A percentile compares a stretch with the other conserved stretches of the same genome.
phyloP scores from a whole-genome alignment of 768 basidiomycete species.

The Phaeolepiota aurea region DNA sequence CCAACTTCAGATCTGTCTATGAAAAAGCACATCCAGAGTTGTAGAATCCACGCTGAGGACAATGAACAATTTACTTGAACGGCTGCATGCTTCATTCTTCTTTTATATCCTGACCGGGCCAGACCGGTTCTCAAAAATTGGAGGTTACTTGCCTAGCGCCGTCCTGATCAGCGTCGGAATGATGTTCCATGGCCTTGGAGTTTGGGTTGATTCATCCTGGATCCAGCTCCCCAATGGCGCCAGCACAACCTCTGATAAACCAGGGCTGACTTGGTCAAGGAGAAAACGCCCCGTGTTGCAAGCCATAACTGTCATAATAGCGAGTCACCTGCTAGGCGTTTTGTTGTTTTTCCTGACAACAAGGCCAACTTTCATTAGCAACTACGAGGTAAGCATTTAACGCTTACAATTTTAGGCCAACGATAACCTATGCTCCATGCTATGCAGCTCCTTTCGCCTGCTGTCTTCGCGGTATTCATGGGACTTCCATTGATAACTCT shows the following conservation, averaged over 20 bases:
- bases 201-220: conserved; percentile 51
- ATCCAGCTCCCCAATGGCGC: neutral
- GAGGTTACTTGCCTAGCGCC: conserved; percentile 82
- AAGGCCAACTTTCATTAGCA: conserved; percentile 32
- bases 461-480: conserved; percentile 20
- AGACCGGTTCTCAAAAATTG: conserved; percentile 78
- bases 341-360: conserved; percentile 41
- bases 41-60: conserved; percentile 86
- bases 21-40: conserved; percentile 45
- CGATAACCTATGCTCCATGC: neutral
- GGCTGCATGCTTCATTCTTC: conserved; percentile 96
- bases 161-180: conserved; percentile 78
- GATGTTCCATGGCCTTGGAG: conserved; percentile 74
- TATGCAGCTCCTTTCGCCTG: conserved; percentile 13
- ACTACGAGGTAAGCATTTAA: conserved; percentile 28
- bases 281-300: conserved; percentile 47
- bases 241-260: conserved; percentile 1
- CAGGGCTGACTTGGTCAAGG: conserved; percentile 27
- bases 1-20: conserved; percentile 6
- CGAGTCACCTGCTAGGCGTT: conserved; percentile 48
- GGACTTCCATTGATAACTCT: conserved; percentile 24
- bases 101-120: conserved; percentile 75
- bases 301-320: conserved; percentile 42
- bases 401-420: neutral
- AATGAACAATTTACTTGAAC: conserved; percentile 89